These are phyloP conservation scores for Pterula multifida DNA, from an alignment of 1,284 basidiomycete genomes.

Conservation along the genomic window DNA sequence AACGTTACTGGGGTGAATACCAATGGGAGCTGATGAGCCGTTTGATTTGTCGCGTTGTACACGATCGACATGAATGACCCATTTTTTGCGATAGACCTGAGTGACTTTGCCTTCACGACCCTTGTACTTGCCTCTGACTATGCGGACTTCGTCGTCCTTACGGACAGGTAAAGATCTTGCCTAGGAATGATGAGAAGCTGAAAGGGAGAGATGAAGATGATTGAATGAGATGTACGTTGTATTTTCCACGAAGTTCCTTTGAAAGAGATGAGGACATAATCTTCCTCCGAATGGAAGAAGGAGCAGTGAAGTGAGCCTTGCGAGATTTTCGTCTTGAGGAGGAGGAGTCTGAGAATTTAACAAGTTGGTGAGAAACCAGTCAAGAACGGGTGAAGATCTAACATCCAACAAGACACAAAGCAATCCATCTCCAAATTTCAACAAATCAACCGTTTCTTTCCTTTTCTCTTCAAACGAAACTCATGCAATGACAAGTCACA, in stretches of 20 bases:
- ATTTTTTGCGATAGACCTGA: slow-evolving; percentile 99
- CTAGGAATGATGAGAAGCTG: slow-evolving; percentile 26
- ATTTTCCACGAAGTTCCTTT: slow-evolving; percentile 89
- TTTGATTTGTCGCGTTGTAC: slow-evolving; percentile 98
- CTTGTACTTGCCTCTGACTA: slow-evolving; percentile 95
- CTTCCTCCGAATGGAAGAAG: slow-evolving; percentile 90
- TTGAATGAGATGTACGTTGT: slow-evolving; percentile 60
- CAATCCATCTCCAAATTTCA: background rate
- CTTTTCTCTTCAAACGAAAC: slow-evolving; percentile 10
- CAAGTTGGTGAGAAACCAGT: background rate
- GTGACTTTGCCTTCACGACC: slow-evolving; percentile 97
- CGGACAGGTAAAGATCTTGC: slow-evolving; percentile 90
- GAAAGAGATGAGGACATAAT: slow-evolving; percentile 95
- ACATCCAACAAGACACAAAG: background rate
- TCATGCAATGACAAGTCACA: slow-evolving; percentile 13
- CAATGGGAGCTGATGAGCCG: slow-evolving; percentile 88
- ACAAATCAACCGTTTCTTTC: background rate
- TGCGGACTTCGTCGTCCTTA: slow-evolving; percentile 97
- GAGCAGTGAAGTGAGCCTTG: slow-evolving; percentile 92
- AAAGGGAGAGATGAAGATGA: slow-evolving; percentile 7
- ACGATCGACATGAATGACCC: slow-evolving; percentile 98
- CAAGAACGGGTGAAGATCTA: no score
- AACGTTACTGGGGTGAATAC: slow-evolving; percentile 95
- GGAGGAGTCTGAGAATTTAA: slow-evolving; percentile 49
- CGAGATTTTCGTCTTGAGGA: slow-evolving; percentile 92